Percentiles rank a stretch among this genome's conserved stretches.
Conservation (phyloP, 2,329 filamentous ascomycete species). For the Penicillium vulpinum region DNA sequence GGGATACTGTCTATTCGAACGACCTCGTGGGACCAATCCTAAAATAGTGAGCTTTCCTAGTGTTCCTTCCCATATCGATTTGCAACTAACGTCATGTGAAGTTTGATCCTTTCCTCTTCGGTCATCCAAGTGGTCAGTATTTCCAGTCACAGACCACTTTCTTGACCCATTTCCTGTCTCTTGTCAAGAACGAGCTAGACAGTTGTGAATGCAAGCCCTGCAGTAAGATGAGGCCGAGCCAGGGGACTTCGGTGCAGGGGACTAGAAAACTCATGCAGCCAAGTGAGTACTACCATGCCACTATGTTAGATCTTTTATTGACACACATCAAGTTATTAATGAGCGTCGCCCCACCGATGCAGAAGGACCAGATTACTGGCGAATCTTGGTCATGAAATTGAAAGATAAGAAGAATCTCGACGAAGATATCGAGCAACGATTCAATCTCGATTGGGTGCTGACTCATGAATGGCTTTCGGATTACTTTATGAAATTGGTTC, state of each 20-base stretch:
- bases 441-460: conserved; percentile 59
- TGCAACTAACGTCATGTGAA: conserved; percentile 26
- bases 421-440: conserved; percentile 49
- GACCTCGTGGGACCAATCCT: conserved; percentile 44
- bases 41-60: conserved; percentile 29
- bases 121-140: conserved; percentile 52
- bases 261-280: not conserved
- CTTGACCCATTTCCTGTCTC: conserved; percentile 55
- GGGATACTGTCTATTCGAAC: conserved; percentile 56
- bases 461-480: conserved; percentile 47
- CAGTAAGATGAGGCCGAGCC: conserved; percentile 11
- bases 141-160: conserved; percentile 59
- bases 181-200: conserved; percentile 53
- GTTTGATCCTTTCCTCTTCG: conserved; percentile 58
- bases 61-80: not conserved
- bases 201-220: conserved; percentile 56
- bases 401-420: conserved; percentile 44
- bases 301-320: not conserved
- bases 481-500: conserved; percentile 44
- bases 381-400: conserved; percentile 46
- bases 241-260: conserved; percentile 12
- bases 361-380: conserved; percentile 27
- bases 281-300: not conserved
- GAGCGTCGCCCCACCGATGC: conserved; percentile 5
- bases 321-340: not conserved